Base-by-base conservation (phyloP, 345 rosid genomes). In the Sisymbrium altissimum region DNA sequence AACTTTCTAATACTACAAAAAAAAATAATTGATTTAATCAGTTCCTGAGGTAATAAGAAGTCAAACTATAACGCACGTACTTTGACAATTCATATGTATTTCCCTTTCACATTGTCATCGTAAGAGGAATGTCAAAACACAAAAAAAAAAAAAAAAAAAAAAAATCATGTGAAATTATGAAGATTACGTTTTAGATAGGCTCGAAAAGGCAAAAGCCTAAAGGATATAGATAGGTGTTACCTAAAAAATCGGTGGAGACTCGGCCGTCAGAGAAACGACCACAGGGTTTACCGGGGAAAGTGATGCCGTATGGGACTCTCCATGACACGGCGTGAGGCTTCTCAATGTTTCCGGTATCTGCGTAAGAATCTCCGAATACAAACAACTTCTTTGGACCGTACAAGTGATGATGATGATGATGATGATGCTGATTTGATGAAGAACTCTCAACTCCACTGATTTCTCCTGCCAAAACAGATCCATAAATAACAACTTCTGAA, bases 261-360 rank as follows among this genome's bases (percentile, higher is more conserved):
- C 85, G 81, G 15, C 90, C 88, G 59, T 83, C 83, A 19, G 87
- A 86, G 68, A 76, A 86, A 48, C 88, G 86, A 15, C 90, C 90
- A 11, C 83, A 21, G 7, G 90, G 90, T 68, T 58, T 68, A 5
- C 84, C 81, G 15, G 90, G 90, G 68, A 81, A 83, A 49, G 82
- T 83, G 73, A 73, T 65, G 8, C 88, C 90, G 39, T 86, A 86
- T 18, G 91, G 91, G 18, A 54, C 2, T 55, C 68, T 78, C 91
- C 91, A 86, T 0, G 88, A 71, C n/a, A 25, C 38, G 9, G 77
- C 65, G 7, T 43, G 39, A 13, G 74, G 43, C 14, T 19, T 74
- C 1, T 30, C 15, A 36, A 46, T 75, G 81, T 86, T 86, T n/a
- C 90, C 87, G 1, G 88, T 83, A 73, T 84, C 91, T 1, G 71